These are phyloP conservation scores for Rhynchospora pubera DNA, from an alignment of 176 grass and related monocot species.

Conservation along the genomic window DNA sequence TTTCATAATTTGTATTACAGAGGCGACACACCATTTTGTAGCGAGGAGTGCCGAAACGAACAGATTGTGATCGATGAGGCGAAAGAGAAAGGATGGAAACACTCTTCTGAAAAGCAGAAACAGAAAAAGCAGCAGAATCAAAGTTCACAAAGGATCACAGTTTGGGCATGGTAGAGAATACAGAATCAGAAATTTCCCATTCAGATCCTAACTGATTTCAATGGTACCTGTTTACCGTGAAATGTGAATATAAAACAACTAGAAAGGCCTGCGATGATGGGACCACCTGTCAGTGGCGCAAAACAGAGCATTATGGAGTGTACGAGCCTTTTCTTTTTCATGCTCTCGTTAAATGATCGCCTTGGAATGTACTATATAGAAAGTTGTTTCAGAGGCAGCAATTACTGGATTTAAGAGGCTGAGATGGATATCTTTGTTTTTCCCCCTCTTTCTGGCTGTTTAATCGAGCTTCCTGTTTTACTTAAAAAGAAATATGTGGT, in stretches of 20 bases:
- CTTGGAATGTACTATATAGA: background rate
- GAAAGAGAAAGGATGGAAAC: slow-evolving; percentile 33
- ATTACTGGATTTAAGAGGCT: background rate
- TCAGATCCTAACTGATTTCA: slow-evolving; percentile 1
- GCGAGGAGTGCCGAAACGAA: slow-evolving; percentile 88
- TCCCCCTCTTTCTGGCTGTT: background rate
- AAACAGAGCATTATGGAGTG: background rate
- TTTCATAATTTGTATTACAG: slow-evolving; percentile 26
- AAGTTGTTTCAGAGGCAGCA: background rate
- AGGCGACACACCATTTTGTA: slow-evolving; percentile 89
- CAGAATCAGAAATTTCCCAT: slow-evolving; percentile 31
- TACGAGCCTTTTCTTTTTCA: background rate
- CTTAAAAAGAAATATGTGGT: background rate
- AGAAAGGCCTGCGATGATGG: background rate
- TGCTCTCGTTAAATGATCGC: background rate
- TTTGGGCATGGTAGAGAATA: slow-evolving; percentile 43
- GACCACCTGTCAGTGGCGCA: slow-evolving; percentile 1
- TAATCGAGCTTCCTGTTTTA: background rate
- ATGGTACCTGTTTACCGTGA: background rate
- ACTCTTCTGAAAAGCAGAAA: slow-evolving; percentile 7
- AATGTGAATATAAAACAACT: background rate
- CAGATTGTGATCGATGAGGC: slow-evolving; percentile 85
- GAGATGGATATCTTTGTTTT: background rate
- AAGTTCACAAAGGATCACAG: slow-evolving; percentile 35
- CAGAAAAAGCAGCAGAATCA: slow-evolving; percentile 33